These are phyloP conservation scores for Phytophthora colocasiae DNA, from an alignment of 352 stramenopile genomes.

Conservation along the genomic window DNA sequence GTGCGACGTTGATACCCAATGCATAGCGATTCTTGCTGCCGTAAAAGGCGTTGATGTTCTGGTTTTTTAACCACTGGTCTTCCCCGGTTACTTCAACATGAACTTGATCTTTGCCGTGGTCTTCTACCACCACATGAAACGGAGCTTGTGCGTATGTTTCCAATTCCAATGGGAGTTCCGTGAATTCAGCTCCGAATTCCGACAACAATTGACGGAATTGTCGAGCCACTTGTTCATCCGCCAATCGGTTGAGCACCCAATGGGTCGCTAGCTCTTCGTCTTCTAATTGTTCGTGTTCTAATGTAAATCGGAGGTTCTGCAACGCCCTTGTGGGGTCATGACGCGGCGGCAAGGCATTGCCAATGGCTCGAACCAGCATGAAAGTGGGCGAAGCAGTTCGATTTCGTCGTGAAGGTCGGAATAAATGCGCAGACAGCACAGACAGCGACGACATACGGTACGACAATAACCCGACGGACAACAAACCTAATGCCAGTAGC, in stretches of 20 bases:
- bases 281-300: constrained; percentile 59
- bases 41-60: constrained; percentile 49
- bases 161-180: constrained; percentile 51
- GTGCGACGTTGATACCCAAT: constrained; percentile 56
- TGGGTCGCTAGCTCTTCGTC: constrained; percentile 43
- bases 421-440: not conserved
- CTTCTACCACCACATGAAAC: constrained; percentile 57
- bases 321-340: constrained; percentile 51
- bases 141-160: constrained; percentile 39
- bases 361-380: constrained; percentile 50
- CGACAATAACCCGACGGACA: constrained; percentile 34
- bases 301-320: constrained; percentile 54
- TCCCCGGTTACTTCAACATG: constrained; percentile 26
- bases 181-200: constrained; percentile 46
- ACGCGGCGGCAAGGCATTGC: constrained; percentile 62
- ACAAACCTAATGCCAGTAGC: constrained; percentile 28
- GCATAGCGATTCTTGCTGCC: constrained; percentile 60
- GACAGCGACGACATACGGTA: constrained; percentile 29
- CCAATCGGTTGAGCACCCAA: constrained; percentile 65
- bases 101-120: constrained; percentile 42
- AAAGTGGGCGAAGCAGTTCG: constrained; percentile 28
- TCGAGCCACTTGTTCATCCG: constrained; percentile 29
- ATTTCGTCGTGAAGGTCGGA: not conserved
- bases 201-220: constrained; percentile 45
- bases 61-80: constrained; percentile 43